A percentile compares a stretch with the other conserved stretches of the same genome.
These are phyloP conservation scores for Halenospora varia DNA, from an alignment of 495 filamentous ascomycete genomes.

Conservation along the genomic window DNA sequence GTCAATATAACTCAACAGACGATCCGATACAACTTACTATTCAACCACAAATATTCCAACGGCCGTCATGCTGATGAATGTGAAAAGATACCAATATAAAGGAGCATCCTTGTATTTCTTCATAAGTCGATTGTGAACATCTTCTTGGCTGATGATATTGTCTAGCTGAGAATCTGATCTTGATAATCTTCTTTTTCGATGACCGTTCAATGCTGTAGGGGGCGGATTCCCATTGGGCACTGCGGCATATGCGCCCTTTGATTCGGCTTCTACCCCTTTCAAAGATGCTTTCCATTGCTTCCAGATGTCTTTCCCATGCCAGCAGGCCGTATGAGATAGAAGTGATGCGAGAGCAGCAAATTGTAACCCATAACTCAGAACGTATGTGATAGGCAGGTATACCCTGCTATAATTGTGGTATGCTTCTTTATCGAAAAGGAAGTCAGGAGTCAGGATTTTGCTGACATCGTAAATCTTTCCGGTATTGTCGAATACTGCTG, in stretches of 20 bases:
- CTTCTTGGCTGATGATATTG: conserved; percentile 59
- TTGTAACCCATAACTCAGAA: conserved; percentile 72
- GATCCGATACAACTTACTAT: conserved; percentile 44
- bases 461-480: conserved; percentile 72
- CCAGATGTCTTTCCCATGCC: conserved; percentile 75
- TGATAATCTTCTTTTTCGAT: conserved; percentile 29
- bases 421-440: conserved; percentile 63
- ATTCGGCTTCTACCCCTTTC: conserved; percentile 40
- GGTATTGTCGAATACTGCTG: conserved; percentile 77
- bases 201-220: not conserved
- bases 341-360: conserved; percentile 74
- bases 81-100: conserved; percentile 69
- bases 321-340: conserved; percentile 65
- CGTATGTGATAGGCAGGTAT: conserved; percentile 80
- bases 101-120: conserved; percentile 70
- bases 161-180: conserved; percentile 38
- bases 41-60: conserved; percentile 83
- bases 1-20: conserved; percentile 12
- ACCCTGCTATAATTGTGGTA: conserved; percentile 75
- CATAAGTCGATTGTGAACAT: conserved; percentile 79
- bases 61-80: conserved; percentile 63
- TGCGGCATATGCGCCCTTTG: conserved; percentile 41
- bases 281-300: conserved; percentile 57
- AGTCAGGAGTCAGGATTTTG: conserved; percentile 68
- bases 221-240: conserved; percentile 23